Base-by-base conservation (phyloP, 768 basidiomycete species). In the Rhodotorula kratochvilovae region DNA sequence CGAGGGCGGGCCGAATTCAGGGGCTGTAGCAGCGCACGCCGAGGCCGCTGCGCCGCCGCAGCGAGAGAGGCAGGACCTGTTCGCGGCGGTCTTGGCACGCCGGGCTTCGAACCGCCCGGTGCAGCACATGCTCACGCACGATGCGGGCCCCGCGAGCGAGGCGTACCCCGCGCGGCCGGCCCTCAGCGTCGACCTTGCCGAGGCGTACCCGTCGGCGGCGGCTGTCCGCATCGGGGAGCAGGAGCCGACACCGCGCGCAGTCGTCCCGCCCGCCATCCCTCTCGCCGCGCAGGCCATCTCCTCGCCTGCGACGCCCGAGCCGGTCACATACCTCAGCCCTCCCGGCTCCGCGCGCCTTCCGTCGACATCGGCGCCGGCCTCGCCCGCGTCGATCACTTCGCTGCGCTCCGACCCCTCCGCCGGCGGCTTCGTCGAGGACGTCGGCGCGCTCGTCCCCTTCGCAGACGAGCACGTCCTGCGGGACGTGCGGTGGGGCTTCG, bases 401-500 rank as follows among this genome's bases (percentile, higher is more conserved):
- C 61, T 58, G 16, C 57, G 58, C 19, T 35, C 31, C 4, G 33
- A 35, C 17, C 73, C 73, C 2, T 63, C 68, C 10, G 56, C 19
- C 55, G 73, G 73, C 42, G 73, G 73, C 2, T 35, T 65, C 36
- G 69, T 74, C 43, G 42, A 54, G 43, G 66, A 63, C 29, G 5
- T 39, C 54, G 10, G 35, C 66, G 1, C 16, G 51, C 27, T 16
- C 19, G 53, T 53, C 4, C 45, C 63, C 13, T 50, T 70, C 27
- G 69, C 69, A 2, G 43, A 39, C 29, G 54, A 68, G 19, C 35
- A 60, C 23, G 55, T 74, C 29, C 58, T 66, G 43, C 50, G 56
- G 0, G 63, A 56, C 19, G 46, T 74, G 15, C 10, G 33, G n/a
- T 74, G 66, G 61, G 73, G 73, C 2, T 74, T 74, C 25, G 69